Percentiles rank a stretch among this genome's conserved stretches.
phyloP scores from a whole-genome alignment of 2,329 filamentous ascomycete genomes.

The Aspergillus sp. region DNA sequence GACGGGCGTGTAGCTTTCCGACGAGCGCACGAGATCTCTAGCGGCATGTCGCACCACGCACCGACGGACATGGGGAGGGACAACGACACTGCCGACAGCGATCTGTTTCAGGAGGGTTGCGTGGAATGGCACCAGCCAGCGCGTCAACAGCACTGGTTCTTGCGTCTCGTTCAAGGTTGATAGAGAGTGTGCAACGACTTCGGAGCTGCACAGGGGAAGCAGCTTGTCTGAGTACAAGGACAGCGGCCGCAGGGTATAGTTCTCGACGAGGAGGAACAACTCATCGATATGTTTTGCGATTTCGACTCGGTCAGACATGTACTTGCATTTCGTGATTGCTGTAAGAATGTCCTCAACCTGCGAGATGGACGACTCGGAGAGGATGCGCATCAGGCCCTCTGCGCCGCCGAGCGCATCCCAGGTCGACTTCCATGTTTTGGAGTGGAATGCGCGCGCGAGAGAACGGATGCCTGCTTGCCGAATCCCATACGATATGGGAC shows the following conservation, averaged over 20 bases:
- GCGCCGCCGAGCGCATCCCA: background rate
- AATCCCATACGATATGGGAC: background rate
- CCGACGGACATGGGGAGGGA: background rate
- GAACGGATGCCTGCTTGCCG: background rate
- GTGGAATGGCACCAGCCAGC: background rate
- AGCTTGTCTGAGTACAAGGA: background rate
- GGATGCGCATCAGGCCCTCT: background rate
- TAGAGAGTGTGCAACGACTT: background rate
- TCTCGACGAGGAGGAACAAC: background rate
- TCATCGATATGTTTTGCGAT: background rate
- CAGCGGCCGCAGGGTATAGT: background rate
- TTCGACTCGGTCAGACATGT: background rate
- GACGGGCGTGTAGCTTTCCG: background rate
- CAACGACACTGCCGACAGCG: background rate
- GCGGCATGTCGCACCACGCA: background rate
- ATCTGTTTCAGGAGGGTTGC: background rate
- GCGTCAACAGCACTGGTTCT: background rate
- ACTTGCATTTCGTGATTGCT: background rate
- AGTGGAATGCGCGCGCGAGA: background rate
- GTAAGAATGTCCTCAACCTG: background rate
- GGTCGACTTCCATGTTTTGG: background rate
- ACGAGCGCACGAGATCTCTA: background rate
- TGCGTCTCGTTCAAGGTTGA: background rate
- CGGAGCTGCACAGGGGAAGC: background rate
- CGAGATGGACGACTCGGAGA: background rate